Evolutionary conservation across 2,329 filamentous ascomycete species (phyloP).

Genomic region (Blumeriella jaapii): DNA sequence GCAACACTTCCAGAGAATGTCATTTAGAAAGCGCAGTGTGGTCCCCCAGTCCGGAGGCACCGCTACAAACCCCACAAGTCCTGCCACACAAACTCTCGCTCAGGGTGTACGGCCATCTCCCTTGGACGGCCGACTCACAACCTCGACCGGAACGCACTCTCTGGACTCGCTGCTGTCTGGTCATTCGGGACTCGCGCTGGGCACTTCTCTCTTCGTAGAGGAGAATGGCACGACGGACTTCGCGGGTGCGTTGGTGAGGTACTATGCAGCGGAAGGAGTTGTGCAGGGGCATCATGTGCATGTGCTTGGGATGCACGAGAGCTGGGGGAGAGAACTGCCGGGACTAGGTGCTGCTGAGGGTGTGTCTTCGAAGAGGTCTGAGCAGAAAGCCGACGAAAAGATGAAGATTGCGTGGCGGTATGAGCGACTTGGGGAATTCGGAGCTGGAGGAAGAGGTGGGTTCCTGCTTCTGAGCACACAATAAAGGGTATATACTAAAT

Average conservation of each 20-base stretch:
- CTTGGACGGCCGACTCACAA: slow-evolving; percentile 75
- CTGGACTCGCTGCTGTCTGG: slow-evolving; percentile 78
- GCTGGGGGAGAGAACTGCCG: slow-evolving; percentile 76
- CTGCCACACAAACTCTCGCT: slow-evolving; percentile 22
- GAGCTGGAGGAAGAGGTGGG: slow-evolving; percentile 37
- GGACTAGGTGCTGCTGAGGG: slow-evolving; percentile 45
- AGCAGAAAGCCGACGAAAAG: slow-evolving; percentile 45
- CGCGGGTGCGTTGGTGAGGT: slow-evolving; percentile 69
- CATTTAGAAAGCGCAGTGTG: slow-evolving; percentile 57
- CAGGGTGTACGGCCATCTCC: slow-evolving; percentile 70
- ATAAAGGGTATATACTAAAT: slow-evolving; percentile 4
- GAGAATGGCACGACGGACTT: slow-evolving; percentile 94
- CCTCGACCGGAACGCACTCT: slow-evolving; percentile 80
- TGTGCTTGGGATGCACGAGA: slow-evolving; percentile 66
- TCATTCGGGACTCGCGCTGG: slow-evolving; percentile 73
- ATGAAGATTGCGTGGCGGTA: slow-evolving; percentile 99
- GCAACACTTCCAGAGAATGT: slow-evolving; percentile 34
- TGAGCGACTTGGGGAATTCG: slow-evolving; percentile 66
- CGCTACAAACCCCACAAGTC: not conserved
- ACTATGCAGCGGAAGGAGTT: slow-evolving; percentile 87
- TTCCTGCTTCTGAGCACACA: slow-evolving; percentile 10
- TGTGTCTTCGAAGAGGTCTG: slow-evolving; percentile 31
- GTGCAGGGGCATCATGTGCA: slow-evolving; percentile 85
- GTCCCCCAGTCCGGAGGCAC: slow-evolving; percentile 23
- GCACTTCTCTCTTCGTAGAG: slow-evolving; percentile 68